Conservation (phyloP, 2,329 filamentous ascomycete species). For the Calonectria ilicicola region DNA sequence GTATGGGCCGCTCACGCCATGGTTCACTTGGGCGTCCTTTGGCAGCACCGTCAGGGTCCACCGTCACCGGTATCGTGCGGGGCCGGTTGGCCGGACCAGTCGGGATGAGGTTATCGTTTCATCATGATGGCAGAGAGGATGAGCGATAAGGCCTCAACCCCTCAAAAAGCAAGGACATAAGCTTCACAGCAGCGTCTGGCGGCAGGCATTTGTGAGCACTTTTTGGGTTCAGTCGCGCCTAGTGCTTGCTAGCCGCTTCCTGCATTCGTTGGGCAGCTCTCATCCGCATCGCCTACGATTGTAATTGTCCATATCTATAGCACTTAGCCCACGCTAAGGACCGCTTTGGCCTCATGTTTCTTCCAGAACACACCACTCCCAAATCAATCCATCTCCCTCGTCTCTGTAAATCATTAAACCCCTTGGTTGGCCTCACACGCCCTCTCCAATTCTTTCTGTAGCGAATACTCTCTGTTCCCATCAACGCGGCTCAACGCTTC, state of each 20-base stretch:
- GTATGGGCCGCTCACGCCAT: neutral
- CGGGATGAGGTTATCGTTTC: neutral
- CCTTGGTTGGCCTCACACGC: neutral
- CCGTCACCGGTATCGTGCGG: conserved; percentile 12
- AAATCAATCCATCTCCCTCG: neutral
- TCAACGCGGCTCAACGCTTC: neutral
- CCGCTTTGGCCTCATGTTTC: conserved; percentile 12
- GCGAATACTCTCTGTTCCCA: neutral
- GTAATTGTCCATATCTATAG: neutral
- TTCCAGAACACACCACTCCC: neutral
- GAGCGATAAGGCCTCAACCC: conserved; percentile 11
- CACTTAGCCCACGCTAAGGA: conserved; percentile 8
- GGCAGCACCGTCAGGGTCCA: conserved; percentile 11
- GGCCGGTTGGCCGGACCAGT: conserved; percentile 11
- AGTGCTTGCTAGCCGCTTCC: neutral
- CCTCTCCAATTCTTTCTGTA: neutral
- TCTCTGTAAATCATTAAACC: neutral
- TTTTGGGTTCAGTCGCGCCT: neutral
- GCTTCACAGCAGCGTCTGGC: neutral
- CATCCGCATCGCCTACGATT: neutral
- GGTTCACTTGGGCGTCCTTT: conserved; percentile 4
- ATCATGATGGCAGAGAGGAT: neutral
- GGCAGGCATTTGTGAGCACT: neutral
- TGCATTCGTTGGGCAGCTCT: conserved; percentile 9
- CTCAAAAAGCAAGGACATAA: neutral